Evolutionary conservation across 2,329 filamentous ascomycete genomes (phyloP), one percentile per base, ranked within the genome.

Genomic region (Thelonectria blattea): DNA sequence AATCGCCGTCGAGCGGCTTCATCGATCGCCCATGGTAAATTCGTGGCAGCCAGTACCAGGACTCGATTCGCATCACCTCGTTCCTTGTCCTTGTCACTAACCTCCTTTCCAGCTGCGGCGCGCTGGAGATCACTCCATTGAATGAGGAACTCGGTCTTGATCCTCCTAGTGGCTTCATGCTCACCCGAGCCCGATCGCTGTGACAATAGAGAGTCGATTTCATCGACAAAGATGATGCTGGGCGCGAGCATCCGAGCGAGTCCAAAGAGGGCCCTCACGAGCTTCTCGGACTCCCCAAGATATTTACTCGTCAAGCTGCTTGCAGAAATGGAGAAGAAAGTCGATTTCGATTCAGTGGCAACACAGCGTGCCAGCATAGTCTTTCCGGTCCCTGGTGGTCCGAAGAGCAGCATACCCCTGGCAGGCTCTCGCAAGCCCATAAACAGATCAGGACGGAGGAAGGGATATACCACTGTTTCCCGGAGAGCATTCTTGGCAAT

Each of bases 61-160:
- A 99, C 95, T 53, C 94, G 85, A 64, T 89, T 95, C 5, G 93
- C 87, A 75, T 98, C 94, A 1, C 92, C 92, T 56, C 83, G 83
- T 61, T 89, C 86, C 66, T 85, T 91, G 37, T 91, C 87, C 60
- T 84, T 88, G 14, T 86, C 84, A 14, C 75, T 83, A 49, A 85
- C 81, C 72, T 96, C 92, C 39, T 91, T 85, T 1, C 94, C 94
- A 4, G 93, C 94, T 7, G 95, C 95, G 3, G 95, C 95, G 65
- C 92, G 88, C 71, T 96, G 93, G 2, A 99, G 79, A 73, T 97
- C 93, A 60, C 91, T 95, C 95, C 95, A 99, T 72, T 97, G 93
- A 27, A 99, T 97, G 30, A 99, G 80, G 69, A 99, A 99, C 73
- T 99, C 95, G 0, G 95, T 99, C 78, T 99, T 99, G 72, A 97